Percentiles rank a stretch among this genome's conserved stretches.
Conservation (phyloP, 2,329 filamentous ascomycete genomes). For the Colletotrichum chrysophilum region DNA sequence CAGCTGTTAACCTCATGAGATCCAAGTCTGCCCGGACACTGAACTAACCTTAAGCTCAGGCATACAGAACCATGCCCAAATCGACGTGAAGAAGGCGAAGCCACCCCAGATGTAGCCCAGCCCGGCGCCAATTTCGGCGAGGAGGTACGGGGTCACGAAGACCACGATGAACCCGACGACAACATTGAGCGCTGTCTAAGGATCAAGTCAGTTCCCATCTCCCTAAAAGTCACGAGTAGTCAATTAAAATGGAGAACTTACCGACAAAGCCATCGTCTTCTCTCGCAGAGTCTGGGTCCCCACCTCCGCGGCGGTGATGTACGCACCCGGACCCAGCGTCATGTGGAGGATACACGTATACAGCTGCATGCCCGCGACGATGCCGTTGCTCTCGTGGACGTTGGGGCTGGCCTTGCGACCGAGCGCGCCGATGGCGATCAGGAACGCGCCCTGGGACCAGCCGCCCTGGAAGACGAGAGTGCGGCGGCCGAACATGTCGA, state of each 20-base stretch:
- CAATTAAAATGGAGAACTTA: background rate
- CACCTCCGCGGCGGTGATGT: background rate
- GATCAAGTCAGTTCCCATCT: fast-evolving
- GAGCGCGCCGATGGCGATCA: conserved; percentile 14
- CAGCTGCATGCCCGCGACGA: background rate
- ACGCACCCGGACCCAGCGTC: background rate
- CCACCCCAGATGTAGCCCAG: background rate
- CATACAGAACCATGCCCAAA: background rate
- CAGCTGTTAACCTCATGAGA: background rate
- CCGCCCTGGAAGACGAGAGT: conserved; percentile 17
- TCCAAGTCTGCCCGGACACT: too few relatives aligned
- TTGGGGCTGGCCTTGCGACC: background rate
- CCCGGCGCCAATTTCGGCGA: background rate
- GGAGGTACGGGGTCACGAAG: background rate
- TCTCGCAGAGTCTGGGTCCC: background rate
- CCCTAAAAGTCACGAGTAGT: fast-evolving
- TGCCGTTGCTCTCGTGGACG: background rate
- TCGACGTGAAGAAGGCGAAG: background rate
- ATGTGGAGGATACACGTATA: background rate
- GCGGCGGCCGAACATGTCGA: conserved; percentile 20
- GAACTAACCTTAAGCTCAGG: background rate
- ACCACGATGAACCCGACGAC: background rate
- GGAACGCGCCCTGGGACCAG: conserved; percentile 20
- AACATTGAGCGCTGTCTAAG: background rate
- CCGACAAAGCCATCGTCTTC: background rate